These are phyloP conservation scores for Dactylonectria macrodidyma DNA, from an alignment of 2,329 filamentous ascomycete genomes.

Conservation along the genomic window DNA sequence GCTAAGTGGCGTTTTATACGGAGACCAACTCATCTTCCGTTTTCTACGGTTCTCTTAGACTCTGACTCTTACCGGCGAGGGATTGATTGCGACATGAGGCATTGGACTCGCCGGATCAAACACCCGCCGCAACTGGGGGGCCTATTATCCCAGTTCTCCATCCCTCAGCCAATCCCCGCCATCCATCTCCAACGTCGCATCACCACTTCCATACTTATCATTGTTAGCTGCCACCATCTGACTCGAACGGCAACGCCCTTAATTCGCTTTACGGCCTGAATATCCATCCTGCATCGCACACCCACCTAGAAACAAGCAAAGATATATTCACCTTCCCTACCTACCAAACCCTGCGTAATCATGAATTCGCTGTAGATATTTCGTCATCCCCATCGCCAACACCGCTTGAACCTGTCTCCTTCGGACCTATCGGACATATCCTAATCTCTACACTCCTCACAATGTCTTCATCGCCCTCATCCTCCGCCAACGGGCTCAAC, in stretches of 20 bases:
- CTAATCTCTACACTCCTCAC: conserved; percentile 3
- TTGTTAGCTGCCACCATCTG: conserved; percentile 23
- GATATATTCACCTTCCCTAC: conserved; percentile 8
- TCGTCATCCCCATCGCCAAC: conserved; percentile 1
- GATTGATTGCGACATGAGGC: not conserved
- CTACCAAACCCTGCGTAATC: conserved; percentile 32
- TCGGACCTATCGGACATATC: conserved; percentile 37
- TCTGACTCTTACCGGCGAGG: conserved; percentile 26
- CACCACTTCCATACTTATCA: conserved; percentile 39
- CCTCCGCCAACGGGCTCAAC: conserved; percentile 58
- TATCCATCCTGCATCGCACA: conserved; percentile 1
- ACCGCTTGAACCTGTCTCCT: not conserved
- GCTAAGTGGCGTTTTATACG: not conserved
- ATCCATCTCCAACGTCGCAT: conserved; percentile 38
- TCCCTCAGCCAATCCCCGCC: conserved; percentile 31
- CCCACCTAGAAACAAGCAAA: conserved; percentile 5
- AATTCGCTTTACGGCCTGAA: conserved; percentile 3
- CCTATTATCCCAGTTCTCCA: not conserved
- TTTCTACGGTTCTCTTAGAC: conserved; percentile 1
- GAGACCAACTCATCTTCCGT: not conserved
- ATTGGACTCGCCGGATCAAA: conserved; percentile 3
- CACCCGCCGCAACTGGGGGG: conserved; percentile 1
- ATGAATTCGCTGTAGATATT: conserved; percentile 40
- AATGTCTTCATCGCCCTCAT: conserved; percentile 33
- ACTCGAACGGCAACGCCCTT: conserved; percentile 36